Evolutionary conservation across 1,139 yeast species (phyloP).

Genomic region (Pichia sp.): DNA sequence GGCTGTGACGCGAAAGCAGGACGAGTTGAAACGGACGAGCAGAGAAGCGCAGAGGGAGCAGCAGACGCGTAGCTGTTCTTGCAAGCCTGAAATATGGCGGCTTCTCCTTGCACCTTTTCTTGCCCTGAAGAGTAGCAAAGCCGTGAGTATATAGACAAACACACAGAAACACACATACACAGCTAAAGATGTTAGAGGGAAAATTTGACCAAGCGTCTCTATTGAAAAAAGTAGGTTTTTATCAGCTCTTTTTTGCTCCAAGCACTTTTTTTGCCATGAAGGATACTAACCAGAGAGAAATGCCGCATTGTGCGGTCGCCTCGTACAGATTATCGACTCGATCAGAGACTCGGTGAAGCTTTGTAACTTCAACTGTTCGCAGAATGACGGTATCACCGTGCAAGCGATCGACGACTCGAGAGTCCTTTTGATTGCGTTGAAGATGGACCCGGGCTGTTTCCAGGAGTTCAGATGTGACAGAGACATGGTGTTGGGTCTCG

Average conservation of each 20-base stretch:
- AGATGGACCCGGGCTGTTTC: slow-evolving; percentile 89
- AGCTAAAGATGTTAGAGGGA: slow-evolving; percentile 80
- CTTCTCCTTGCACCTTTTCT: background rate
- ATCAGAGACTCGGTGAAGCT: slow-evolving; percentile 89
- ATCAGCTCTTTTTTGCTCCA: background rate
- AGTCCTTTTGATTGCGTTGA: slow-evolving; percentile 83
- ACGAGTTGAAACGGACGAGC: background rate
- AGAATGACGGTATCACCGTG: slow-evolving; percentile 80
- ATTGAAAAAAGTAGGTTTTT: slow-evolving; percentile 60
- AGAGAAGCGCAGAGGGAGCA: background rate
- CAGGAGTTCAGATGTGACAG: slow-evolving; percentile 93
- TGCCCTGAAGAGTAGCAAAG: background rate
- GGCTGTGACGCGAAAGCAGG: background rate
- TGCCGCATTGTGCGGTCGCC: background rate
- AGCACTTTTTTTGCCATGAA: background rate
- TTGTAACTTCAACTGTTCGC: slow-evolving; percentile 95
- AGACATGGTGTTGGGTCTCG: slow-evolving; percentile 87
- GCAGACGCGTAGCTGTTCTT: background rate
- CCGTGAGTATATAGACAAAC: background rate
- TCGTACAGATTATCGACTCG: slow-evolving; percentile 65
- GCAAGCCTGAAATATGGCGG: background rate
- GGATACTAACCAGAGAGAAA: background rate
- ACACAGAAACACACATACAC: background rate
- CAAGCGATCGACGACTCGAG: slow-evolving; percentile 98
- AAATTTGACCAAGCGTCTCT: slow-evolving; percentile 90